Percentiles rank a stretch among this genome's conserved stretches.
phyloP scores from a whole-genome alignment of 345 rosid species.

The Eucalyptus guilfoylei region DNA sequence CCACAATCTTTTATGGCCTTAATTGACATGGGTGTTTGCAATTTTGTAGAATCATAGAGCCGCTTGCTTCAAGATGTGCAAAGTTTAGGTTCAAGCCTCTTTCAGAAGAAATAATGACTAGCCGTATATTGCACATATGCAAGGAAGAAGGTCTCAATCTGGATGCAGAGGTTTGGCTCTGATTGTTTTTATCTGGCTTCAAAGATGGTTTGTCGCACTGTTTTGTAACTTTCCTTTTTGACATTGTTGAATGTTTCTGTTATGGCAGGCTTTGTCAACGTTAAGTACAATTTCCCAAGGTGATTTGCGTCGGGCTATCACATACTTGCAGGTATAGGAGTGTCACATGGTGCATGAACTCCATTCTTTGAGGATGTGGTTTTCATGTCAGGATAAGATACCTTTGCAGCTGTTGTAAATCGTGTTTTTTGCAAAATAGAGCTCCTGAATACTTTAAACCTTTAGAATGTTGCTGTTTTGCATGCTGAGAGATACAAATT shows the following conservation, averaged over 20 bases:
- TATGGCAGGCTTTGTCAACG: conserved; percentile 66
- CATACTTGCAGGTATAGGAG: conserved; percentile 69
- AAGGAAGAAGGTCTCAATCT: conserved; percentile 71
- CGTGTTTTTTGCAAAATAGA: neutral
- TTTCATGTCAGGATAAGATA: neutral
- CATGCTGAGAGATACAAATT: neutral
- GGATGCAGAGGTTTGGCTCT: conserved; percentile 50
- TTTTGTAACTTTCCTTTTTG: neutral
- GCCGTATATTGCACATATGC: conserved; percentile 76
- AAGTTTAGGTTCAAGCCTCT: conserved; percentile 99
- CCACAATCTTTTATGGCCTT: neutral
- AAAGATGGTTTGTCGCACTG: neutral
- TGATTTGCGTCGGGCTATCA: conserved; percentile 96
- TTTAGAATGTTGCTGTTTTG: neutral
- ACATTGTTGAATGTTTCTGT: neutral
- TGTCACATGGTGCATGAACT: neutral
- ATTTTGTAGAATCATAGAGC: conserved; percentile 76
- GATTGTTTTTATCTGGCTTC: neutral
- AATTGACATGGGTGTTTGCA: neutral
- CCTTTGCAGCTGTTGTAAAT: neutral
- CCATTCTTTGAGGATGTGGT: neutral
- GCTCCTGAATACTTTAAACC: neutral
- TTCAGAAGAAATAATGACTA: conserved; percentile 80
- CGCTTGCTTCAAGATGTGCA: conserved; percentile 99
- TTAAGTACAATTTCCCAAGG: conserved; percentile 87